Evolutionary conservation across 2,329 filamentous ascomycete genomes (phyloP), one percentile per base, ranked within the genome.

Genomic region (Gaeumannomyces tritici): DNA sequence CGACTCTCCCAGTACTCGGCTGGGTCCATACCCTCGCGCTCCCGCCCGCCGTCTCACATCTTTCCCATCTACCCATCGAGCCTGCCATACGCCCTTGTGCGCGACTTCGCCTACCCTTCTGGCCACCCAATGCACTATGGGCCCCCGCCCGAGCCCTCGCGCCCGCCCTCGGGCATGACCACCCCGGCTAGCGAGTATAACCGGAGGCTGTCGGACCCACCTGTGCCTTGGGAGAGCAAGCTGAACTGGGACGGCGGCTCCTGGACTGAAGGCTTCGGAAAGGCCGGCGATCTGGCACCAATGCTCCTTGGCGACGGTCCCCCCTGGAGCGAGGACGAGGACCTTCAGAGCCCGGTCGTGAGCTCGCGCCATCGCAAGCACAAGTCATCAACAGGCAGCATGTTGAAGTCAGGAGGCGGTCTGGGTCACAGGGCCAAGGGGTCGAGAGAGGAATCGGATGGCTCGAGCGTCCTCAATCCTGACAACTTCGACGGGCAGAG

Each of bases 311-410:
- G 86, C 4, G 91, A 95, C 71, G 93, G 93, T 0, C 93, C 93
- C 27, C 93, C 93, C 2, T 98, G 92, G 78, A 96, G 91, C 74
- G 93, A 97, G 76, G 93, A 98, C 70, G 92, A 98, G 69, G 95
- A 98, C 74, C 81, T 97, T 56, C 91, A 95, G 70, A 96, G 92
- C 71, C 93, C 93, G 0, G 90, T 96, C 24, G 91, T 93, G 18
- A 91, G 89, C 67, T 89, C 89, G 54, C 83, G 90, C 63, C 92
- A 96, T 73, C 89, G 89, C 71, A 96, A 95, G 75, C 89, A 93
- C 76, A 96, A 90, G 73, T 90, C 89, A 3, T 82, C 84, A 0
- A 81, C 81, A 1, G 80, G 81, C 24, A 75, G 80, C 4, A 51
- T 51, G 42, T n/a, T 51, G 42, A 51, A 51, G 4, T 51, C 42